Evolutionary conservation across 257 asterid species (phyloP).

Genomic region (Mitragyna speciosa): DNA sequence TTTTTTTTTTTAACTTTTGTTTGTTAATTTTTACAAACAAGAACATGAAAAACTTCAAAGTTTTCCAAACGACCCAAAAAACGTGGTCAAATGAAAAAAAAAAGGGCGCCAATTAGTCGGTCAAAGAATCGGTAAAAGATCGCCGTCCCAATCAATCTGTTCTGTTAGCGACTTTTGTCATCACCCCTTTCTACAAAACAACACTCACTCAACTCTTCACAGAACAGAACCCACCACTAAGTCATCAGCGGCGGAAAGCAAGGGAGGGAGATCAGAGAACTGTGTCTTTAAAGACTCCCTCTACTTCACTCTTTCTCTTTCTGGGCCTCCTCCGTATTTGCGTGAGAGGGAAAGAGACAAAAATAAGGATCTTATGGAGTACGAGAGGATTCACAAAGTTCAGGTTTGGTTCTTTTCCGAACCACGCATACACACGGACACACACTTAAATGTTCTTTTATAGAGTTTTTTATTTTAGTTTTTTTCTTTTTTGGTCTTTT

Average conservation of each 20-base stretch:
- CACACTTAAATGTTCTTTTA: too few relatives aligned
- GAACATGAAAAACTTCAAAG: too few relatives aligned
- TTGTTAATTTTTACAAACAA: too few relatives aligned
- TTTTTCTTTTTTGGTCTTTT: neutral
- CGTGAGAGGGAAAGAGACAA: conserved; percentile 22
- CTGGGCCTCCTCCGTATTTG: neutral
- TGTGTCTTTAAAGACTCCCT: conserved; percentile 24
- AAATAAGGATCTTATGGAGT: conserved; percentile 69
- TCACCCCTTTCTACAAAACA: neutral
- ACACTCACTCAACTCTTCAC: neutral
- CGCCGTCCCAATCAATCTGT: conserved; percentile 23
- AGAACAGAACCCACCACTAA: neutral
- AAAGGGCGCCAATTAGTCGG: conserved; percentile 14
- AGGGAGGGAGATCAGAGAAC: conserved; percentile 9
- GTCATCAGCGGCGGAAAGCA: too few relatives aligned
- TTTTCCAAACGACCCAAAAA: neutral
- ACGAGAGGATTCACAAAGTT: conserved; percentile 92
- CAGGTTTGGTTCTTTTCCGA: conserved; percentile 45
- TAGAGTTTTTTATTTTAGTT: neutral
- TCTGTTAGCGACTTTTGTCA: conserved; percentile 10
- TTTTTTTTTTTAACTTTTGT: too few relatives aligned
- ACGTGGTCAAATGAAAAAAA: neutral
- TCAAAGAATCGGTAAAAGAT: conserved; percentile 55
- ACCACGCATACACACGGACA: too few relatives aligned
- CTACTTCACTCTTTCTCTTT: conserved; percentile 21